Evolutionary conservation across 495 filamentous ascomycete genomes (phyloP).

Genomic region (Lentithecium fluviatile): DNA sequence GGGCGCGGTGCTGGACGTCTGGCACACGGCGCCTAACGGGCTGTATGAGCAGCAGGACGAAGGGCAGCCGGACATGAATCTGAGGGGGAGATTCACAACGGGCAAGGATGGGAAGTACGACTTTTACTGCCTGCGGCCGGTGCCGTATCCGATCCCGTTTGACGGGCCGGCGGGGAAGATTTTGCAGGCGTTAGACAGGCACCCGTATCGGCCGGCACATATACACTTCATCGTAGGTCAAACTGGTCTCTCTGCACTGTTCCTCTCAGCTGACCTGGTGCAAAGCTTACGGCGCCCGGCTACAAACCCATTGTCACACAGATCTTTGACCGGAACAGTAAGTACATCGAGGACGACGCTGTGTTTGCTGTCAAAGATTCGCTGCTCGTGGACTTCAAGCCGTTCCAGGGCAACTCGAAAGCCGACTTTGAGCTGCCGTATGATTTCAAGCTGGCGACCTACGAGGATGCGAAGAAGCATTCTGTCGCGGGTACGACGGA

Average conservation of each 20-base stretch:
- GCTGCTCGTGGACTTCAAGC: constrained; percentile 64
- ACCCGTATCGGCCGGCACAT: constrained; percentile 80
- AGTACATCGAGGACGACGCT: constrained; percentile 62
- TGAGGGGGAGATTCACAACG: constrained; percentile 69
- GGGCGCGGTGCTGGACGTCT: constrained; percentile 68
- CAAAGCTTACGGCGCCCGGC: constrained; percentile 45
- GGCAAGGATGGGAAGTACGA: constrained; percentile 63
- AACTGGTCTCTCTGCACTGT: too few relatives aligned
- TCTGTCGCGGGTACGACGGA: constrained; percentile 20
- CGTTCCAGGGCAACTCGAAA: constrained; percentile 57
- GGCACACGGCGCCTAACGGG: constrained; percentile 75
- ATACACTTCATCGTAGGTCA: constrained; percentile 74
- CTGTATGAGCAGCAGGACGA: constrained; percentile 78
- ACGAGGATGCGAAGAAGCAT: constrained; percentile 36
- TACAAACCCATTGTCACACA: constrained; percentile 69
- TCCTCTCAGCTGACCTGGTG: constrained; percentile 20
- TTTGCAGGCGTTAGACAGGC: constrained; percentile 60
- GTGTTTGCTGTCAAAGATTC: constrained; percentile 80
- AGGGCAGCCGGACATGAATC: constrained; percentile 68
- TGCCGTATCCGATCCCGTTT: constrained; percentile 67
- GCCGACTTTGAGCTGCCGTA: constrained; percentile 70
- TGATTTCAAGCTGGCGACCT: constrained; percentile 51
- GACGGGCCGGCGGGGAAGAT: constrained; percentile 61
- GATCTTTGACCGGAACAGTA: constrained; percentile 66
- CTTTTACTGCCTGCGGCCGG: constrained; percentile 67